Base-by-base conservation (phyloP, 257 asterid genomes). In the Linaria vulgaris region DNA sequence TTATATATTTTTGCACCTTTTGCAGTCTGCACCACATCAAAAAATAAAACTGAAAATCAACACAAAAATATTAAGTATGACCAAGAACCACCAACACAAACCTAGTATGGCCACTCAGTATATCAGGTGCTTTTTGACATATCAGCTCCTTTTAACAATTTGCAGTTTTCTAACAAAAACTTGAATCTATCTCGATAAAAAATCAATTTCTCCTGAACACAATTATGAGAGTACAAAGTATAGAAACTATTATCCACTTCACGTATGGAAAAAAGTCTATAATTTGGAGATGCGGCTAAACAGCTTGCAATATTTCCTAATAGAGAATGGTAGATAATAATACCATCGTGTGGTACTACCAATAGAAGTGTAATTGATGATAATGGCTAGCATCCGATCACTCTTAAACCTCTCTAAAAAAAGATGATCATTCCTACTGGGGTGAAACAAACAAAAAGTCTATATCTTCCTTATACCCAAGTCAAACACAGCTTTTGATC, bases 1-100 rank as follows among this genome's bases (percentile, higher is more conserved):
- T 75, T 85, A 74, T 83, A 80, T 56, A 88, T 68, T 74, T 90
- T 90, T 39, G 96, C 95, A 76, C 94, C 92, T 81, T 88, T 88
- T 53, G 96, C 83, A 21, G 86, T 80, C 96, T 90, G 83, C 55
- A 69, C 63, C 39, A 47, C 50, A 73, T 64, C 38, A 56, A 25
- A 44, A n/a, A 46, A 47, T 13, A 57, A 39, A 49, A 65, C 53
- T 56, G 63, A 47, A 61, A 51, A 69, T 48, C 15, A 72, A 41
- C 37, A 49, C 2, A 60, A 58, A 62, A 61, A 60, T 51, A 39
- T 59, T 45, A 43, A 51, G 51, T 17, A 58, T 19, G 31, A 19
- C 11, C 20, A 49, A 34, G 54, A 64, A 56, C 17, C 31, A 14
- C 23, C 61, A 61, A 56, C 11, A 13, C 15, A 66, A 47, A 53